These are phyloP conservation scores for Graphilbum sp. DNA, from an alignment of 2,329 filamentous ascomycete genomes.

Conservation along the genomic window DNA sequence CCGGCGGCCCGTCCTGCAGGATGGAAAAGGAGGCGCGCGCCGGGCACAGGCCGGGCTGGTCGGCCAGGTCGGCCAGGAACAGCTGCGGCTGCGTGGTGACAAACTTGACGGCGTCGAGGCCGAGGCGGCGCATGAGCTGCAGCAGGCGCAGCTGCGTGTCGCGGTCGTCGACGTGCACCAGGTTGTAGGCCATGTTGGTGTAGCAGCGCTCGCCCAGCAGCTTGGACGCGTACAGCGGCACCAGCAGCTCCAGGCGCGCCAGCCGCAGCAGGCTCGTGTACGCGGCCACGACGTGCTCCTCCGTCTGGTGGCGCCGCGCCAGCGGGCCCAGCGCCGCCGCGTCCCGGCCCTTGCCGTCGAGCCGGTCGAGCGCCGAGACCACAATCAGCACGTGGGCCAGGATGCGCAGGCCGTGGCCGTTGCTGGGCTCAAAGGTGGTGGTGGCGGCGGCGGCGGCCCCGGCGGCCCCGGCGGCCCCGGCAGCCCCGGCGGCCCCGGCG, in stretches of 20 bases:
- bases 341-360: constrained; percentile 11
- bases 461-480: too few species aligned
- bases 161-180: constrained; percentile 54
- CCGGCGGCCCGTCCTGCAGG: constrained; percentile 28
- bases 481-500: too few species aligned
- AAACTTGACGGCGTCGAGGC: constrained; percentile 57
- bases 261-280: constrained; percentile 70
- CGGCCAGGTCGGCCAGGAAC: constrained; percentile 30
- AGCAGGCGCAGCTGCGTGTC: constrained; percentile 53
- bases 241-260: constrained; percentile 56
- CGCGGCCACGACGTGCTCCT: constrained; percentile 62
- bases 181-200: constrained; percentile 56
- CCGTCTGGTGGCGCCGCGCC: constrained; percentile 23
- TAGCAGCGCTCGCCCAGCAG: constrained; percentile 49
- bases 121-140: constrained; percentile 56
- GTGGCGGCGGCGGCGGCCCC: too few species aligned
- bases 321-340: constrained; percentile 21
- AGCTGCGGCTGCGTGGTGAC: constrained; percentile 49
- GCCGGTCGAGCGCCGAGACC: constrained; percentile 46
- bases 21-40: constrained; percentile 33
- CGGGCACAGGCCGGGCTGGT: constrained; percentile 18
- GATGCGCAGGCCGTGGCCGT: constrained; percentile 51
- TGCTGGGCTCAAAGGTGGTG: constrained; percentile 32
- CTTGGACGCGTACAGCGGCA: constrained; percentile 78
- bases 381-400: constrained; percentile 51